Conservation (phyloP, 257 asterid genomes). For the Coffea canephora region DNA sequence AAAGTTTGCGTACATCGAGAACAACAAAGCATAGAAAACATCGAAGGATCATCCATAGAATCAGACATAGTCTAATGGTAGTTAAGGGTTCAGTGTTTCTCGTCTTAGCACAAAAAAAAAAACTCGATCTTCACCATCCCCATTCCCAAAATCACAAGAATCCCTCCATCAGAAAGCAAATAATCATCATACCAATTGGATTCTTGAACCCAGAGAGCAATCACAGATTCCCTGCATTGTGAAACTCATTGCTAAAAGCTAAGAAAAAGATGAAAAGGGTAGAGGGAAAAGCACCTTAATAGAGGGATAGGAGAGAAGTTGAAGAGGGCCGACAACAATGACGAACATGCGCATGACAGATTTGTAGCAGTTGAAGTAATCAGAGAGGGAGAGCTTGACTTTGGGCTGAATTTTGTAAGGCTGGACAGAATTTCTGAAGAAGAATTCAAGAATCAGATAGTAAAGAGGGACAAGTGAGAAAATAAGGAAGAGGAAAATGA, state of each 20-base stretch:
- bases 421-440: constrained; percentile 34
- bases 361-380: constrained; percentile 63
- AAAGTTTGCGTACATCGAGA: constrained; percentile 7
- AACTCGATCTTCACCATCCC: too few species aligned
- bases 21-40: constrained; percentile 16
- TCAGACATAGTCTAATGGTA: neutral
- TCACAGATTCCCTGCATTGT: constrained; percentile 4
- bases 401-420: constrained; percentile 81
- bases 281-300: constrained; percentile 46
- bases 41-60: neutral
- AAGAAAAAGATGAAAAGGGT: neutral
- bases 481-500: constrained; percentile 71
- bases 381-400: constrained; percentile 58
- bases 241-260: neutral
- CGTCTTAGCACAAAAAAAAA: neutral
- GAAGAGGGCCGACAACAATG: constrained; percentile 88
- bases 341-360: constrained; percentile 88
- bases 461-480: constrained; percentile 77
- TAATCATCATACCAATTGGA: neutral
- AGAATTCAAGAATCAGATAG: constrained; percentile 59
- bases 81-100: neutral
- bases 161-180: neutral
- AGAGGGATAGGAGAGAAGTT: constrained; percentile 81
- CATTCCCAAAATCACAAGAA: too few species aligned
- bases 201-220: constrained; percentile 5